Evolutionary conservation across 2,329 filamentous ascomycete species (phyloP).

Genomic region (Pyrenophora tritici-repentis): DNA sequence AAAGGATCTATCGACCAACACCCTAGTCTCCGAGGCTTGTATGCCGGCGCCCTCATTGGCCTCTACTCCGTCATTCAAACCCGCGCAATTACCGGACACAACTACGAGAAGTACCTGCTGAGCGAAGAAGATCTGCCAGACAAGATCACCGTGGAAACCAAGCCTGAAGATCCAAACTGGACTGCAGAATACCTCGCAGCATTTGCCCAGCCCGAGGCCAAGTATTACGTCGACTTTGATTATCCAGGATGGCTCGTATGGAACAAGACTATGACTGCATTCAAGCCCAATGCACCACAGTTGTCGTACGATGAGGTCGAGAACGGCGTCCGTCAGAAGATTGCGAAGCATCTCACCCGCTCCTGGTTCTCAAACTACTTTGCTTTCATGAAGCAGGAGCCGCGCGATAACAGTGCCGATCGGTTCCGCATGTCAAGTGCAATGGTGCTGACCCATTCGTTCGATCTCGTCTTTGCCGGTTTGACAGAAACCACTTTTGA

Average conservation of each 20-base stretch:
- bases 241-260: constrained; percentile 96
- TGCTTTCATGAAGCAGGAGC: constrained; percentile 93
- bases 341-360: constrained; percentile 78
- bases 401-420: constrained; percentile 78
- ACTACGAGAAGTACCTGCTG: constrained; percentile 83
- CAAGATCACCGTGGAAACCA: constrained; percentile 73
- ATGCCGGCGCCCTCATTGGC: constrained; percentile 76
- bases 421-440: constrained; percentile 88
- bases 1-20: constrained; percentile 87
- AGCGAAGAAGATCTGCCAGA: constrained; percentile 80
- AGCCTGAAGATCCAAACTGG: constrained; percentile 72
- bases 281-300: constrained; percentile 70
- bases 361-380: constrained; percentile 90
- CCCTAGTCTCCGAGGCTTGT: constrained; percentile 80
- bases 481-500: constrained; percentile 79
- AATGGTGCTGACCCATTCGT: constrained; percentile 84
- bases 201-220: constrained; percentile 76
- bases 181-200: constrained; percentile 77
- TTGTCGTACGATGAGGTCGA: constrained; percentile 84
- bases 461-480: constrained; percentile 85
- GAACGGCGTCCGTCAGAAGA: constrained; percentile 71
- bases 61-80: constrained; percentile 84
- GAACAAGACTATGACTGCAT: constrained; percentile 84
- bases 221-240: constrained; percentile 90
- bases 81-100: constrained; percentile 82